Base-by-base conservation (phyloP, 306 rosid species). In the Trichosanthes truncata region DNA sequence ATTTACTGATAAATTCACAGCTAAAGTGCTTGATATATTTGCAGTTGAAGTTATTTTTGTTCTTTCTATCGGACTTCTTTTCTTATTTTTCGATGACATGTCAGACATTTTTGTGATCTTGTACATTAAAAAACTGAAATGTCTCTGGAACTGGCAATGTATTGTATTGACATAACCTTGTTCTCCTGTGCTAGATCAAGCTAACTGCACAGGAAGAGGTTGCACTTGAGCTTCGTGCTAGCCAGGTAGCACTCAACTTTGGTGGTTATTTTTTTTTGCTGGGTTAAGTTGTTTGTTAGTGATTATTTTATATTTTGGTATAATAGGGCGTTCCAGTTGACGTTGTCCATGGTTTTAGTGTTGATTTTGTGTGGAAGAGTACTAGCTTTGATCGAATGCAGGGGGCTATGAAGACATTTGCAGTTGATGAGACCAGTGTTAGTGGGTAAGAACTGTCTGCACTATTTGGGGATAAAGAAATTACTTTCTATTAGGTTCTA, bases 381-480 rank as follows among this genome's bases (percentile, higher is more conserved):
- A 96, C 99, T 43, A 93, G 99, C 89, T 96, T 96, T 79, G 99
- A 96, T 78, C 87, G 99, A 82, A 96, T 96, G 99, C 99, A 96
- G 84, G 99, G 99, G 57, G 99, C 99, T 53, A 90, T 96, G 99
- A 96, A 96, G 82, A 92, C 93, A 33, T 96, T 96, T 91, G 99
- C 99, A 21, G 98, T 96, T 71, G 99, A 96, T 80, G 99, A 96
- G 90, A 96, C 99, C 49, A 96, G 99, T 86, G 99, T 96, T 41
- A 96, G 99, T 74, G 99, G 99, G 99, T 96, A 89, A 80, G 97
- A 45, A 51, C 40, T 74, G 18, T 74, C 45, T 52, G 53, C 53
- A 46, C 14, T 33, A 14, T 31, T 31, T 48, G 40, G 23, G 62
- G 40, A 15, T 9, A 1, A 29, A 2, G 23, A 33, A 74, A 18